Percentiles rank a stretch among this genome's conserved stretches.
phyloP scores from a whole-genome alignment of 2,329 filamentous ascomycete species.

The Cladobotryum mycophilum region DNA sequence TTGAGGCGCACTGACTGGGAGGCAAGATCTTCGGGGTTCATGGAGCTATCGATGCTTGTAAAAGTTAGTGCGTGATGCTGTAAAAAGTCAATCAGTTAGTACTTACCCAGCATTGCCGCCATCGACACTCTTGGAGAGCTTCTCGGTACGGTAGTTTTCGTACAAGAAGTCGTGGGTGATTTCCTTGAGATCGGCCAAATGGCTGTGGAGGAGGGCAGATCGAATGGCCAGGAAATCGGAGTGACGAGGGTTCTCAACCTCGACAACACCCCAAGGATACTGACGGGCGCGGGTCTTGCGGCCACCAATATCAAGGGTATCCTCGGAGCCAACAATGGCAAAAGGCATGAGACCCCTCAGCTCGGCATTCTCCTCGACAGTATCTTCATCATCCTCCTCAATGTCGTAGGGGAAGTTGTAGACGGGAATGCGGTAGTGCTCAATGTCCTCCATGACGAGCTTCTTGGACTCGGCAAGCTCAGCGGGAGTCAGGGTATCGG shows the following conservation, averaged over 20 bases:
- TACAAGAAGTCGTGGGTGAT: constrained; percentile 99
- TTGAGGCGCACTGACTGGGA: constrained; percentile 97
- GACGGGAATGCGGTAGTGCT: constrained; percentile 98
- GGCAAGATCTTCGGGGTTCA: constrained; percentile 96
- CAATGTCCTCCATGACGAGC: constrained; percentile 99
- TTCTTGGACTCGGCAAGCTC: constrained; percentile 99
- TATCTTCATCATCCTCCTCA: constrained; percentile 98
- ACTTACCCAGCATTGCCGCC: constrained; percentile 83
- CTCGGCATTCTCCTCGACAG: constrained; percentile 98
- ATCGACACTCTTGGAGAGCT: constrained; percentile 98
- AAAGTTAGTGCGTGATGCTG: constrained; percentile 19
- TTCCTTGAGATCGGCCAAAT: constrained; percentile 97
- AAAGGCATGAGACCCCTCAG: constrained; percentile 97
- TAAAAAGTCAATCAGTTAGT: background rate
- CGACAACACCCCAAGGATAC: constrained; percentile 98
- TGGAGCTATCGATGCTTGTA: constrained; percentile 62
- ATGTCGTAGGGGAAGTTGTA: constrained; percentile 99
- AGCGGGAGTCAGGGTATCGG: constrained; percentile 90
- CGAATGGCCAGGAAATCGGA: constrained; percentile 97
- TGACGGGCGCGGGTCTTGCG: constrained; percentile 89
- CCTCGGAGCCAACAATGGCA: constrained; percentile 96
- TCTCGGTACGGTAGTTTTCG: constrained; percentile 99
- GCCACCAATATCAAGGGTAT: constrained; percentile 87
- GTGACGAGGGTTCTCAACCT: constrained; percentile 98
- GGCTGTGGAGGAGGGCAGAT: constrained; percentile 93